Base-by-base conservation (phyloP, 306 rosid genomes). In the Cicer bijugum region DNA sequence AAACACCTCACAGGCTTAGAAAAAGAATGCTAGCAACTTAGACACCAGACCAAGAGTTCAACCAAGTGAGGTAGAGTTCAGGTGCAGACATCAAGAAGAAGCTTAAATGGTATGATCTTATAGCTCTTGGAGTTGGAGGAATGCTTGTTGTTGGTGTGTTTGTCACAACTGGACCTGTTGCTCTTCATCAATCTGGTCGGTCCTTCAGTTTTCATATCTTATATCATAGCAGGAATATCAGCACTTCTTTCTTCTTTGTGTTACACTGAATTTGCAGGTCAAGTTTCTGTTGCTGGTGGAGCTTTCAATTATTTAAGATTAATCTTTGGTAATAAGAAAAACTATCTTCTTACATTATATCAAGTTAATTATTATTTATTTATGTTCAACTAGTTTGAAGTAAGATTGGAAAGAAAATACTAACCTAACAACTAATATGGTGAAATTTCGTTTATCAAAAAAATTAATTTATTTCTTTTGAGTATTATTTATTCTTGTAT, bases 101-200 rank as follows among this genome's bases (percentile, higher is more conserved):
- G 67, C 94, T 93, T 57, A 72, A 82, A 9, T 91, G 98, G 98
- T 82, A 85, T 75, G 98, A 93, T 72, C 78, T 93, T 6, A 12
- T 93, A 1, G 92, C 96, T 35, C 97, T 93, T 78, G 97, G 96
- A 4, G 84, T 91, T 52, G 98, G 98, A n/a, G 98, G 98, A 67
- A 93, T 91, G 98, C 97, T 93, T 60, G 98, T 97, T 33, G 96
- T 84, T 52, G 98, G 98, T 8, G 98, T 93, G 19, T 93, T 93
- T 55, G 90, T 91, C 74, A 91, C 97, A n/a, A 93, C 98, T 9
- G 98, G 98, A 2, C 15, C 77, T 44, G 98, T 86, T 9, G 92
- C 97, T 20, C 82, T 37, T 52, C 57, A 78, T 0, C 70, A 70
- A n/a, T 79, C 98, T 59, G n/a, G n/a, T n/a, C n/a, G 98, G 98